Conservation (phyloP, 805 yeast genomes). For the Candida railenensis region DNA sequence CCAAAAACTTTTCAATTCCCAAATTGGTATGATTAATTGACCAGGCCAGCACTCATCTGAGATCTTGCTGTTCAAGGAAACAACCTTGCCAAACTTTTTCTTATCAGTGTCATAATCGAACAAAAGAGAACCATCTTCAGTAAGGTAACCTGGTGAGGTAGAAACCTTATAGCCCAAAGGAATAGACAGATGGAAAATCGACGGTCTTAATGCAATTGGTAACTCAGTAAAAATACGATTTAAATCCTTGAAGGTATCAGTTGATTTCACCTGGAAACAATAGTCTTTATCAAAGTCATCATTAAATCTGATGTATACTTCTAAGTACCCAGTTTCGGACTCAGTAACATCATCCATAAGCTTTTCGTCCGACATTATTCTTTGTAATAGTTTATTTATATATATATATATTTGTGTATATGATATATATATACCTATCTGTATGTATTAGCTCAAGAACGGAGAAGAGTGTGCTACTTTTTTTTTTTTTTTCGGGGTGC, state of each 20-base stretch:
- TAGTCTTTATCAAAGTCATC: slow-evolving; percentile 85
- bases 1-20: slow-evolving; percentile 51
- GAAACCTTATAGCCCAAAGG: slow-evolving; percentile 69
- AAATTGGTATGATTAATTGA: slow-evolving; percentile 76
- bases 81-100: slow-evolving; percentile 39
- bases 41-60: slow-evolving; percentile 80
- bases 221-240: slow-evolving; percentile 59
- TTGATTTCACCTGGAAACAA: slow-evolving; percentile 71
- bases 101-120: slow-evolving; percentile 59
- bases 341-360: slow-evolving; percentile 22
- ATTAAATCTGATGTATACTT: slow-evolving; percentile 76
- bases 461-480: not conserved
- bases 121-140: slow-evolving; percentile 78
- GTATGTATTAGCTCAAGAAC: no score
- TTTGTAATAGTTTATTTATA: not conserved
- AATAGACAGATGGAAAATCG: slow-evolving; percentile 60
- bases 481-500: not conserved
- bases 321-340: slow-evolving; percentile 32
- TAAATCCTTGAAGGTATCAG: slow-evolving; percentile 59
- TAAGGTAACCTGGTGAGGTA: slow-evolving; percentile 73
- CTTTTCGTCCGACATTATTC: slow-evolving; percentile 16
- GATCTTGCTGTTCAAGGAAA: slow-evolving; percentile 48
- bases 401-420: no score
- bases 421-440: no score
- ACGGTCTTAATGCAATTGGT: slow-evolving; percentile 79